A percentile compares a stretch with the other conserved stretches of the same genome.
Evolutionary conservation across 23 red algal genomes (phyloP).

Genomic region (Cyanidium caldarium): DNA sequence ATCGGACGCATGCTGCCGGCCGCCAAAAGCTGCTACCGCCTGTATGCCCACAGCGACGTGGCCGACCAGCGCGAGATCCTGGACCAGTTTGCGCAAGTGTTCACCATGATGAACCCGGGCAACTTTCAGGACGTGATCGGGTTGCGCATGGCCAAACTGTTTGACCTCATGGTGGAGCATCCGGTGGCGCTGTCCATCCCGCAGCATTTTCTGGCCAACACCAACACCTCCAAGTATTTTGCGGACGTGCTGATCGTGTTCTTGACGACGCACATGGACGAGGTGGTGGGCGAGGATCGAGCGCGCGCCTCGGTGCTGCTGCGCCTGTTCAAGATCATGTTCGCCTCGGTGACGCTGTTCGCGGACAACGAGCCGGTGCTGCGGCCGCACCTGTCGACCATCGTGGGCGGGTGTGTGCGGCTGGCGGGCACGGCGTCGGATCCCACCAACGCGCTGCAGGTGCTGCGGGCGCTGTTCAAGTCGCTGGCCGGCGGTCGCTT

Average conservation of each 20-base stretch:
- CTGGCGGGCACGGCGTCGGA: conserved; percentile 18
- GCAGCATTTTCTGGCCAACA: conserved; percentile 86
- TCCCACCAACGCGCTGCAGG: conserved; percentile 50
- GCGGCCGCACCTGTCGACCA: conserved; percentile 40
- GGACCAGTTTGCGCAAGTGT: conserved; percentile 84
- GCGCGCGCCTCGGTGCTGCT: conserved; percentile 22
- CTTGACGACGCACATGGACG: conserved; percentile 38
- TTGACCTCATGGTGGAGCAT: conserved; percentile 55
- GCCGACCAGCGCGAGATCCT: conserved; percentile 73
- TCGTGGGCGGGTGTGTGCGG: conserved; percentile 48
- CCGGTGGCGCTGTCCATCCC: conserved; percentile 53
- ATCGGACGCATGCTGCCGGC: conserved; percentile 29
- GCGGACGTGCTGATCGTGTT: conserved; percentile 86
- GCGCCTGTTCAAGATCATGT: conserved; percentile 82
- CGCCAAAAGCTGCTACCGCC: conserved; percentile 39
- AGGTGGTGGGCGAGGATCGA: neutral
- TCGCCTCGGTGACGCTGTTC: conserved; percentile 75
- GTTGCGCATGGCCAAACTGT: conserved; percentile 44
- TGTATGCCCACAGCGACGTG: conserved; percentile 22
- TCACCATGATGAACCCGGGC: conserved; percentile 50
- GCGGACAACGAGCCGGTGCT: conserved; percentile 80
- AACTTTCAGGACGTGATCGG: conserved; percentile 94
- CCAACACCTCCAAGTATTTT: conserved; percentile 72
- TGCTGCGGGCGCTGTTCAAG: conserved; percentile 86
- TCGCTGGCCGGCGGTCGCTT: conserved; percentile 54